A percentile compares a stretch with the other conserved stretches of the same genome.
These are phyloP conservation scores for Morella rubra DNA, from an alignment of 306 rosid genomes.

Conservation along the genomic window DNA sequence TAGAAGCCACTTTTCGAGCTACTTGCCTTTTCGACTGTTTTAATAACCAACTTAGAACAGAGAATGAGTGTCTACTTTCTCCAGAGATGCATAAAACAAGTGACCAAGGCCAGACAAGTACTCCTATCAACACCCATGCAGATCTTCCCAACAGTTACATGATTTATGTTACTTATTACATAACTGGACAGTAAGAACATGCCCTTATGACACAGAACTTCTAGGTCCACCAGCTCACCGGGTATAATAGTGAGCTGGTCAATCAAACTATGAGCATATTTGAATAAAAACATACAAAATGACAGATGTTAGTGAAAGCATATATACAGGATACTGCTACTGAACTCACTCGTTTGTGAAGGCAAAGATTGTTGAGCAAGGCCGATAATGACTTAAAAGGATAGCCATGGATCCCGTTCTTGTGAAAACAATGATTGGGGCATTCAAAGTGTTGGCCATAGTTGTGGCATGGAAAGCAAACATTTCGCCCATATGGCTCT, in stretches of 20 bases:
- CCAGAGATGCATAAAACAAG: neutral
- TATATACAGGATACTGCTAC: neutral
- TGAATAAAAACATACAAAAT: neutral
- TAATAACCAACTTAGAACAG: neutral
- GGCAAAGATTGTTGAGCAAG: constrained; percentile 88
- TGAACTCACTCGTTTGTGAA: constrained; percentile 91
- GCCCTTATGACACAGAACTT: neutral
- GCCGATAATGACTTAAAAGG: constrained; percentile 84
- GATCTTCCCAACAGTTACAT: neutral
- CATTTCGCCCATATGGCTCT: constrained; percentile 89
- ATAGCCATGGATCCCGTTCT: constrained; percentile 96
- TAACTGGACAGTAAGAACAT: neutral
- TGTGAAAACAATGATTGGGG: constrained; percentile 86
- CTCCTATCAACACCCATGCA: neutral
- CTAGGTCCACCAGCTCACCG: neutral
- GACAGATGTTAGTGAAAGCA: neutral
- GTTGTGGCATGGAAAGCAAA: constrained; percentile 90
- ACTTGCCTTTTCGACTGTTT: neutral
- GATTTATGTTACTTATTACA: neutral
- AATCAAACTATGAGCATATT: neutral
- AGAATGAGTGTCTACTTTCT: neutral
- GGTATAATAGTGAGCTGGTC: neutral
- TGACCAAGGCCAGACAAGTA: neutral
- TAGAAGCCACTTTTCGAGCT: too few species aligned
- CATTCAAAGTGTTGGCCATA: constrained; percentile 78